Conservation (phyloP, 768 basidiomycete species). For the Collybia nuda region DNA sequence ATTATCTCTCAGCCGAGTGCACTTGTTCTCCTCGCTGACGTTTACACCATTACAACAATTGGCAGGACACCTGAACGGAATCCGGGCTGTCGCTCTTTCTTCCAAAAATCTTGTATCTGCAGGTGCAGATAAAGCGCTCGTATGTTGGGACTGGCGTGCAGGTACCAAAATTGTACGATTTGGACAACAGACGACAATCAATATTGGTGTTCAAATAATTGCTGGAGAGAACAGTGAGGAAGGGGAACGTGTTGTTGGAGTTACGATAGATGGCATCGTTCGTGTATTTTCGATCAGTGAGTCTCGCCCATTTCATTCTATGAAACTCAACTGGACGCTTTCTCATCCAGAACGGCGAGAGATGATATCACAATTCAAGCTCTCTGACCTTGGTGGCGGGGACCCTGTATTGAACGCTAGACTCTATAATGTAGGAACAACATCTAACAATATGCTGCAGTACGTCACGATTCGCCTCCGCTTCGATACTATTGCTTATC, state of each 20-base stretch:
- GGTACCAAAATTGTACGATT: constrained; percentile 89
- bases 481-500: background rate
- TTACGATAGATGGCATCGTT: constrained; percentile 91
- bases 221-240: constrained; percentile 48
- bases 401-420: constrained; percentile 69
- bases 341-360: constrained; percentile 54
- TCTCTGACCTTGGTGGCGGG: constrained; percentile 70
- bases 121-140: constrained; percentile 69
- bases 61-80: constrained; percentile 85
- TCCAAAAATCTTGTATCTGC: constrained; percentile 86
- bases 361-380: constrained; percentile 91
- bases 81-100: constrained; percentile 85
- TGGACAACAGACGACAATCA: constrained; percentile 91
- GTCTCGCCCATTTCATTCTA: constrained; percentile 21
- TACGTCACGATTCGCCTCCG: constrained; percentile 27
- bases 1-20: constrained; percentile 64
- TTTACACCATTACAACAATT: constrained; percentile 84
- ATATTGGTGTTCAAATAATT: constrained; percentile 87
- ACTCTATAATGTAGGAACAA: constrained; percentile 73
- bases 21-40: constrained; percentile 83
- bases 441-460: constrained; percentile 83
- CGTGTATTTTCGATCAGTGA: constrained; percentile 88
- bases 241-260: constrained; percentile 84
- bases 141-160: constrained; percentile 89
- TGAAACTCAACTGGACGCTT: constrained; percentile 1